Conservation (phyloP, 176 grass and related monocot genomes). For the Cocos nucifera region DNA sequence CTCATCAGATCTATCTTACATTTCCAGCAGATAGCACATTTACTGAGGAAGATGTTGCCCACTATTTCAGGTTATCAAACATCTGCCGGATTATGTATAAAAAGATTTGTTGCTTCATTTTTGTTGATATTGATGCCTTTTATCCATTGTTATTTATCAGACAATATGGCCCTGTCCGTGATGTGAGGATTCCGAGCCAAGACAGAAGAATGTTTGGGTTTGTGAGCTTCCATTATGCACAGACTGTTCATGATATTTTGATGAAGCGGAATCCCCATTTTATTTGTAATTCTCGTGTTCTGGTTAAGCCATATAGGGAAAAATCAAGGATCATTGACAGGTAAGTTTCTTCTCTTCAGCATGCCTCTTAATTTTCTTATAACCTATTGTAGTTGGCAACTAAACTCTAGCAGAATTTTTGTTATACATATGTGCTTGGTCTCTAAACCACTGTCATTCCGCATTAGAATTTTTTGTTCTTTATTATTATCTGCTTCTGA, state of each 20-base stretch:
- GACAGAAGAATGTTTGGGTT: slow-evolving; percentile 41
- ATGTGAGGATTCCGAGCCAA: slow-evolving; percentile 29
- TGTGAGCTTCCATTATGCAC: slow-evolving; percentile 44
- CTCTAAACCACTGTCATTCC: too few relatives aligned
- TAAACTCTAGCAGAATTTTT: too few relatives aligned
- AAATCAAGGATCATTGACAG: slow-evolving; percentile 20
- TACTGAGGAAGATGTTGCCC: slow-evolving; percentile 18
- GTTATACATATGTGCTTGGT: too few relatives aligned
- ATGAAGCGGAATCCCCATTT: slow-evolving; percentile 38
- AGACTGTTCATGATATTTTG: slow-evolving; percentile 35
- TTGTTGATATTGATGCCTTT: too few relatives aligned
- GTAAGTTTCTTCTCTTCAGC: too few relatives aligned
- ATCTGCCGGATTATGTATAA: too few relatives aligned
- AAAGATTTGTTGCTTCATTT: too few relatives aligned
- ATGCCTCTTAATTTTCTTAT: too few relatives aligned
- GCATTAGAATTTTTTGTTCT: too few relatives aligned
- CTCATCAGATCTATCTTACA: slow-evolving; percentile 51
- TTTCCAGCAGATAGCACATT: slow-evolving; percentile 42
- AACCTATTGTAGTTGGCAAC: too few relatives aligned
- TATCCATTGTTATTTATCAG: slow-evolving; percentile 21
- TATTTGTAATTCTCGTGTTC: slow-evolving; percentile 29
- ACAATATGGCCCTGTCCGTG: slow-evolving; percentile 37
- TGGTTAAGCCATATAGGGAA: slow-evolving; percentile 29
- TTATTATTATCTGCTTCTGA: too few relatives aligned
- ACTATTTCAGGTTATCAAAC: slow-evolving; percentile 29